phyloP scores from a whole-genome alignment of 2,329 filamentous ascomycete genomes.

The Talaromyces sp. region DNA sequence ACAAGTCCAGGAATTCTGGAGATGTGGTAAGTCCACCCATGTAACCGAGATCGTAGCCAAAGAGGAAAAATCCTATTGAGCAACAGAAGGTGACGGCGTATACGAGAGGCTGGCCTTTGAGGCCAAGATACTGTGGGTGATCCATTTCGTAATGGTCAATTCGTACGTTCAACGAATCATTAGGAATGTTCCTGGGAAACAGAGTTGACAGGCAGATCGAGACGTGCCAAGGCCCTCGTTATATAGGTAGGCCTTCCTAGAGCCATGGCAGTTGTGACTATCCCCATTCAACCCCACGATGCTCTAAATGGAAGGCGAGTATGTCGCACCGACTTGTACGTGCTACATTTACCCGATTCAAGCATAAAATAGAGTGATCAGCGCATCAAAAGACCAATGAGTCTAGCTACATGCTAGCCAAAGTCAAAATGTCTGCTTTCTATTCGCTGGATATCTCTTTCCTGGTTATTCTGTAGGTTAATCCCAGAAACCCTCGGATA shows the following conservation, averaged over 20 bases:
- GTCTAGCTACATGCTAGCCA: neutral
- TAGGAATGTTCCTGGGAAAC: neutral
- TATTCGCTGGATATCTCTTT: neutral
- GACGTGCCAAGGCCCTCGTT: neutral
- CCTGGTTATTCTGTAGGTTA: neutral
- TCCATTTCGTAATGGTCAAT: neutral
- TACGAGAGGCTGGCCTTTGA: conserved; percentile 22
- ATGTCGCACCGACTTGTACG: neutral
- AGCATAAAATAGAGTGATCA: neutral
- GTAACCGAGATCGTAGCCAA: conserved; percentile 44
- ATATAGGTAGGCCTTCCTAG: neutral
- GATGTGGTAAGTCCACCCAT: conserved; percentile 26
- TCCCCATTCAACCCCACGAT: neutral
- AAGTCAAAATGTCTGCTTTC: neutral
- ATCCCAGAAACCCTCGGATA: neutral
- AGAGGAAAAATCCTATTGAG: conserved; percentile 42
- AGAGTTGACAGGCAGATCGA: neutral
- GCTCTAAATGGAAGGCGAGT: neutral
- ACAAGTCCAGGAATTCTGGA: conserved; percentile 15
- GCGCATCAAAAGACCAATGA: neutral
- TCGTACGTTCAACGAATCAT: neutral
- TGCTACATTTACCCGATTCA: neutral
- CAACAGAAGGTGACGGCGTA: conserved; percentile 25
- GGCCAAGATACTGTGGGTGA: conserved; percentile 12
- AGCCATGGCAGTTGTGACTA: neutral